Percentiles rank a stretch among this genome's conserved stretches.
phyloP scores from a whole-genome alignment of 345 rosid genomes.

The Eucalyptus pauciflora region DNA sequence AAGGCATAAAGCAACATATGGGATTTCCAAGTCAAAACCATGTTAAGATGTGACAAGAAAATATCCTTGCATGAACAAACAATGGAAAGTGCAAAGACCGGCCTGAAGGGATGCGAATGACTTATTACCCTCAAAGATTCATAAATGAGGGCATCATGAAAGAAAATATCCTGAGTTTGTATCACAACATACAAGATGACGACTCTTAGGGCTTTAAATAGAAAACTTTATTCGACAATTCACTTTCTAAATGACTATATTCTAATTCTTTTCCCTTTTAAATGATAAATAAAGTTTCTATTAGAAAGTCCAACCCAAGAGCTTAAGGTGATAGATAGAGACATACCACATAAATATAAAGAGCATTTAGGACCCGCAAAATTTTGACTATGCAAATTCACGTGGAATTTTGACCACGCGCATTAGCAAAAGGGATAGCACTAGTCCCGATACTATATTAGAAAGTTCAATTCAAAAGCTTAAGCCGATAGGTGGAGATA shows the following conservation, averaged over 20 bases:
- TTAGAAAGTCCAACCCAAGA: neutral
- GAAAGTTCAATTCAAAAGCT: neutral
- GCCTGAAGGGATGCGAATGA: neutral
- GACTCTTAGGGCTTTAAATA: neutral
- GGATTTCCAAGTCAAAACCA: neutral
- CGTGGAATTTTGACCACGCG: neutral
- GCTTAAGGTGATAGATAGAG: neutral
- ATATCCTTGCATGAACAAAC: neutral
- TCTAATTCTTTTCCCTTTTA: neutral
- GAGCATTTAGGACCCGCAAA: neutral
- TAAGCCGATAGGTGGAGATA: neutral
- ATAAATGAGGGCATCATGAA: neutral
- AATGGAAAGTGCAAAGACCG: neutral
- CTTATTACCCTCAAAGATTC: neutral
- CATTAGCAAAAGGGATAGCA: neutral
- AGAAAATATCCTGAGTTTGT: neutral
- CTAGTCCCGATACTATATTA: neutral
- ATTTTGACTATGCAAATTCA: neutral
- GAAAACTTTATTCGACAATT: neutral
- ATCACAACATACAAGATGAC: neutral
- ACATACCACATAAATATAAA: neutral
- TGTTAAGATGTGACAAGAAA: neutral
- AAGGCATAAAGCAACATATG: neutral
- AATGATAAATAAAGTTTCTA: neutral
- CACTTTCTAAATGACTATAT: neutral